A percentile compares a stretch with the other conserved stretches of the same genome.
These are phyloP conservation scores for Ceratonia siliqua DNA, from an alignment of 306 rosid genomes.

Conservation along the genomic window DNA sequence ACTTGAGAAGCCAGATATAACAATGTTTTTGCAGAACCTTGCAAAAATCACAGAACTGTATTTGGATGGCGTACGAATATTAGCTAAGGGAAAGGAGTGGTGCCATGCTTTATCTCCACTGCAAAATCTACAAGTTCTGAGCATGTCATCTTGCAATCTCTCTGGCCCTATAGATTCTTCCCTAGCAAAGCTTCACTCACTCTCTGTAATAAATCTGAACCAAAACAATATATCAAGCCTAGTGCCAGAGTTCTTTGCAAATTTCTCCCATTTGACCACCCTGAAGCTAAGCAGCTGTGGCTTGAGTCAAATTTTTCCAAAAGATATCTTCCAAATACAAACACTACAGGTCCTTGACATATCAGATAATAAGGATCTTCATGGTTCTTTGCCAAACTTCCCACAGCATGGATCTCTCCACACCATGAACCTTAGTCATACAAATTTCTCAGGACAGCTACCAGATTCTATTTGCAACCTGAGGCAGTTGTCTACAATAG, in stretches of 20 bases:
- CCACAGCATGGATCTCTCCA: constrained; percentile 14
- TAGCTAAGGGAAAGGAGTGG: constrained; percentile 45
- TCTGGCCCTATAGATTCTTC: constrained; percentile 44
- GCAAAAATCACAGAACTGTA: constrained; percentile 31
- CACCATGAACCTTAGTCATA: not conserved
- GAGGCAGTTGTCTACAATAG: constrained; percentile 25
- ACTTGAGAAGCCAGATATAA: constrained; percentile 31
- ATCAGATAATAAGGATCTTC: constrained; percentile 28
- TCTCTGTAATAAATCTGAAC: constrained; percentile 10
- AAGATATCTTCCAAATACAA: constrained; percentile 32
- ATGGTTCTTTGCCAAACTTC: constrained; percentile 45
- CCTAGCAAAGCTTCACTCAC: constrained; percentile 24
- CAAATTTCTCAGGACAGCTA: constrained; percentile 40
- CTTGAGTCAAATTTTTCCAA: constrained; percentile 37
- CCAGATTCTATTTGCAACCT: constrained; percentile 32
- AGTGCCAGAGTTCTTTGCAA: constrained; percentile 35
- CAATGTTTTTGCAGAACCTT: constrained; percentile 34
- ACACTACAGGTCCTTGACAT: constrained; percentile 36
- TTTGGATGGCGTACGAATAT: constrained; percentile 52
- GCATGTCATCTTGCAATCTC: constrained; percentile 43
- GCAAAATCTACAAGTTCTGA: constrained; percentile 28
- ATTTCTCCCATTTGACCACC: constrained; percentile 29
- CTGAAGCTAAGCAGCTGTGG: constrained; percentile 3
- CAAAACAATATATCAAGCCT: constrained; percentile 25
- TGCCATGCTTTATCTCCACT: constrained; percentile 31